Evolutionary conservation across 2,329 filamentous ascomycete genomes (phyloP), one percentile per base, ranked within the genome.

Genomic region (Colletotrichum magnum): DNA sequence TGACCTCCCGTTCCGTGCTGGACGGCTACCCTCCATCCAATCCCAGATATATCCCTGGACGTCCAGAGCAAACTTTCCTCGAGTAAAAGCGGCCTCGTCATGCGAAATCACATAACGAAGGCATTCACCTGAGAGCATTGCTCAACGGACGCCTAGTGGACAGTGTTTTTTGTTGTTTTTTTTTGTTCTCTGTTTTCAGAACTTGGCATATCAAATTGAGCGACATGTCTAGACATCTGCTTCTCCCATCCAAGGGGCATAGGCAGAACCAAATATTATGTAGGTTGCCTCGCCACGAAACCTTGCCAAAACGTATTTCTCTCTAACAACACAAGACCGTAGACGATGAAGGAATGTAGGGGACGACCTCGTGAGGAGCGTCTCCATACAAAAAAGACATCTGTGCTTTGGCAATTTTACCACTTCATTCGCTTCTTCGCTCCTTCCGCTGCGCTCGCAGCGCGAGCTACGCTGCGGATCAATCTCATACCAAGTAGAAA

Each of bases 151-250:
- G 41, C 36, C 28, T 24, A 26, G 16, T 3, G 24, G 13, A 39
- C 50, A 53, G 3, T 36, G 32, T 10, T 4, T 51, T 21, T 21
- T 59, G 51, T 59, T 51, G 24, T 24, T 45, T 18, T 18, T 18
- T 18, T 18, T 18, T 18, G 18, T 18, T 18, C 18, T 18, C 21
- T 51, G 43, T 57, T 69, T 66, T 58, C 48, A 64, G 51, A 67
- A 58, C 45, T 62, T 57, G 57, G 51, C 67, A 58, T 60, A 58
- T 69, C 67, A 67, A 68, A 57, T 69, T 69, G 50, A 67, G 57
- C 26, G 57, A 60, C 57, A 67, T 52, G 63, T 69, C 21, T 69
- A 58, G 64, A 67, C 21, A 57, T 57, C 51, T 39, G 64, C 65
- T 48, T 61, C 51, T 32, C 58, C 58, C 48, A 54, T 48, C 48